Conservation (phyloP, 306 rosid genomes). For the Canavalia gladiata region DNA sequence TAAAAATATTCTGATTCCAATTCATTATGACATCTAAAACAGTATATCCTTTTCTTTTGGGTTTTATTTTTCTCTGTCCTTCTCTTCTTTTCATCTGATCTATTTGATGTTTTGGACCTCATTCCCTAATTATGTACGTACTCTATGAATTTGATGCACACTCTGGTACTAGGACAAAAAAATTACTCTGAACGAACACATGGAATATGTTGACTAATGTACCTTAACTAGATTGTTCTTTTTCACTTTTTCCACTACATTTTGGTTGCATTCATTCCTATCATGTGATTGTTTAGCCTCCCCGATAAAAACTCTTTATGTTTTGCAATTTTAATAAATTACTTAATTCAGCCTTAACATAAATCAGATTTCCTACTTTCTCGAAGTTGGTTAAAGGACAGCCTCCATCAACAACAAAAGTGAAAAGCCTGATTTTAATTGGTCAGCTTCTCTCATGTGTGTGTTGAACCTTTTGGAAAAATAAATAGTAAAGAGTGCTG, state of each 20-base stretch:
- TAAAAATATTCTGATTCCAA: slow-evolving; percentile 32
- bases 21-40: slow-evolving; percentile 24
- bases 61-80: neutral
- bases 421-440: neutral
- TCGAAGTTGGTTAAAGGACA: slow-evolving; percentile 24
- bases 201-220: neutral
- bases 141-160: slow-evolving; percentile 33
- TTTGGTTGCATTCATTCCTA: neutral
- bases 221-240: slow-evolving; percentile 12
- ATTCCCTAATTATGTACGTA: slow-evolving; percentile 16
- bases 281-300: neutral
- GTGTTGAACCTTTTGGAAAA: neutral
- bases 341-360: neutral
- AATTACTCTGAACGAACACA: slow-evolving; percentile 15
- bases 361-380: neutral
- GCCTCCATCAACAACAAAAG: neutral
- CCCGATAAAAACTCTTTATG: neutral
- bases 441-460: neutral
- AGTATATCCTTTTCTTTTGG: neutral
- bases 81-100: neutral
- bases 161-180: slow-evolving; percentile 8
- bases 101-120: slow-evolving; percentile 32
- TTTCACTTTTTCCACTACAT: neutral
- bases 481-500: neutral
- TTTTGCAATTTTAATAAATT: slow-evolving; percentile 23